phyloP scores from a whole-genome alignment of 805 yeast genomes.

The Barnettozyma salicaria region DNA sequence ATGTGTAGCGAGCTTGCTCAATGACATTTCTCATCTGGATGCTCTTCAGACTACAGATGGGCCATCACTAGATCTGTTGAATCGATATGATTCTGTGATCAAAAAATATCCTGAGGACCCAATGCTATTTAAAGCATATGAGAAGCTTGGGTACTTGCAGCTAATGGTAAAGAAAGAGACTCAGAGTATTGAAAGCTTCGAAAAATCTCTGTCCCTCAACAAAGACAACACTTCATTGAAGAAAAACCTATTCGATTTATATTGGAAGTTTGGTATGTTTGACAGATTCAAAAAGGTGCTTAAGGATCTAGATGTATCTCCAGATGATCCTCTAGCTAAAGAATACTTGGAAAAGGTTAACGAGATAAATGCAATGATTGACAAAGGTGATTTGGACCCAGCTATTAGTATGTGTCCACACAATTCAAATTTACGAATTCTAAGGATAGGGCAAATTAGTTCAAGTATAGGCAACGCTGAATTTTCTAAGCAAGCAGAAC shows the following conservation, averaged over 20 bases:
- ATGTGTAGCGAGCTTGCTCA: not conserved
- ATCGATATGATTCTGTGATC: constrained; percentile 17
- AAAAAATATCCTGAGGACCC: constrained; percentile 12
- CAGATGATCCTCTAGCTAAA: constrained; percentile 14
- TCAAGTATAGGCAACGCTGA: constrained; percentile 11
- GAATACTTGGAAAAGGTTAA: constrained; percentile 18
- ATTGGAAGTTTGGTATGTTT: constrained; percentile 47
- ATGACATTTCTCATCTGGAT: constrained; percentile 17
- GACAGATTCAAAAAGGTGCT: constrained; percentile 27
- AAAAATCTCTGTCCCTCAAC: constrained; percentile 38
- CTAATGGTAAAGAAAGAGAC: constrained; percentile 48
- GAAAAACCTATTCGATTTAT: constrained; percentile 41
- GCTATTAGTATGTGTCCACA: constrained; percentile 39
- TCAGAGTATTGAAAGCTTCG: constrained; percentile 48
- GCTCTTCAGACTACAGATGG: constrained; percentile 14
- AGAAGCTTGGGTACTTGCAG: constrained; percentile 58
- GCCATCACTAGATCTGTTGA: constrained; percentile 19
- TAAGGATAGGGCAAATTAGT: constrained; percentile 29
- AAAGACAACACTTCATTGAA: constrained; percentile 42
- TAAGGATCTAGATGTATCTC: not conserved
- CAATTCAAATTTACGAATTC: constrained; percentile 30
- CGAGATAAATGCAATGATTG: constrained; percentile 18
- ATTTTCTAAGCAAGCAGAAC: constrained; percentile 11
- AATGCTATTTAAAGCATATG: constrained; percentile 40
- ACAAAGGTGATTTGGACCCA: constrained; percentile 28